phyloP scores from a whole-genome alignment of 768 basidiomycete species.

The Artomyces pyxidatus region DNA sequence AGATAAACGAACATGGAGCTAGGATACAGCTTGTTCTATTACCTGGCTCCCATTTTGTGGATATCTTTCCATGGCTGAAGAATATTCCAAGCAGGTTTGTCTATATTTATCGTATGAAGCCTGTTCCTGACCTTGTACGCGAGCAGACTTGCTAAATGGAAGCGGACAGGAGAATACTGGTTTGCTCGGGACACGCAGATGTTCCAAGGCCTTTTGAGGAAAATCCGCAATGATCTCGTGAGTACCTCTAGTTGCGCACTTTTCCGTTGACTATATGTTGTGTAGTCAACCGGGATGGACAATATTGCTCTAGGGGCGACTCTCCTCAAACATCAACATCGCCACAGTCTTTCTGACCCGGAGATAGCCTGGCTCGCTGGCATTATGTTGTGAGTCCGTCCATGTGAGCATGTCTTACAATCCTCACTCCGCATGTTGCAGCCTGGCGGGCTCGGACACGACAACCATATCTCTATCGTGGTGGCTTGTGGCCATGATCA shows the following conservation, averaged over 20 bases:
- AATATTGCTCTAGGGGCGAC: conserved; percentile 3
- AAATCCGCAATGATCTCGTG: too few relatives aligned
- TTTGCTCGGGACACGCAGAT: background rate
- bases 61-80: conserved; percentile 17
- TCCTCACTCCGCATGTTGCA: background rate
- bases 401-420: background rate
- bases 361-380: conserved; percentile 13
- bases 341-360: conserved; percentile 1
- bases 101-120: too few relatives aligned
- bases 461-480: background rate
- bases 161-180: conserved; percentile 11
- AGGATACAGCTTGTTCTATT: conserved; percentile 1
- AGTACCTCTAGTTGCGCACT: too few relatives aligned
- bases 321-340: conserved; percentile 1
- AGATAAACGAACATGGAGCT: background rate
- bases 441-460: conserved; percentile 5
- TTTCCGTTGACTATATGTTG: background rate
- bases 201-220: conserved; percentile 11
- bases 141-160: conserved; percentile 17
- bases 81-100: conserved; percentile 4
- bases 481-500: conserved; percentile 12
- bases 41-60: conserved; percentile 16
- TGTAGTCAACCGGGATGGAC: conserved; percentile 3
- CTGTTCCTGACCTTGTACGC: fast-evolving
- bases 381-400: conserved; percentile 8